A percentile compares a stretch with the other conserved stretches of the same genome.
These are phyloP conservation scores for Sonneratia alba DNA, from an alignment of 345 rosid species.

Conservation along the genomic window DNA sequence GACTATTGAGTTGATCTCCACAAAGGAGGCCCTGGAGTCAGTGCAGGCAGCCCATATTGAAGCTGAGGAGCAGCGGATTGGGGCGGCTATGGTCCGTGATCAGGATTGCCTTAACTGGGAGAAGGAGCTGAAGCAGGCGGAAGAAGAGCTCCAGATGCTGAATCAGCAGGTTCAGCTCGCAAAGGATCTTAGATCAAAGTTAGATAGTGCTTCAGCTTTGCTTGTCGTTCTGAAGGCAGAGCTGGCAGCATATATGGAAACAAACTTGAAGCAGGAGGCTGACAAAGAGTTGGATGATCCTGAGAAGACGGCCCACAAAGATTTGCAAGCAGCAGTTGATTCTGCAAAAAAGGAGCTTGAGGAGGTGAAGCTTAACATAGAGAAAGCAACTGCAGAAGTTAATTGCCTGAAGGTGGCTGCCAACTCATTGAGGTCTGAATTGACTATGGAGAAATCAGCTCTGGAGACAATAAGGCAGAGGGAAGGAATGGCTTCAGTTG, in stretches of 20 bases:
- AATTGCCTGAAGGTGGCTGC: slow-evolving; percentile 59
- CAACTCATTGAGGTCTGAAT: slow-evolving; percentile 47
- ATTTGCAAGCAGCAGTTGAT: slow-evolving; percentile 49
- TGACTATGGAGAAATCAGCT: slow-evolving; percentile 50
- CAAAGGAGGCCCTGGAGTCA: slow-evolving; percentile 72
- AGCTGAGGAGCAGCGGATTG: slow-evolving; percentile 83
- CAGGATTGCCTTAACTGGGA: slow-evolving; percentile 79
- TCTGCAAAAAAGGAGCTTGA: slow-evolving; percentile 77
- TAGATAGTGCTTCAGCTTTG: slow-evolving; percentile 56
- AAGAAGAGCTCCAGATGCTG: slow-evolving; percentile 70
- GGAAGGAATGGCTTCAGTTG: slow-evolving; percentile 79
- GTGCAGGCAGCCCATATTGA: slow-evolving; percentile 90
- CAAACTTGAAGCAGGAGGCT: slow-evolving; percentile 35
- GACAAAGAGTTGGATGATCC: slow-evolving; percentile 23
- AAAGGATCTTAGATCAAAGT: slow-evolving; percentile 61
- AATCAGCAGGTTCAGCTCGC: slow-evolving; percentile 56
- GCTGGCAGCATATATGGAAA: slow-evolving; percentile 64
- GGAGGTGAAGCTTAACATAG: slow-evolving; percentile 71
- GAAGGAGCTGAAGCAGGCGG: slow-evolving; percentile 75
- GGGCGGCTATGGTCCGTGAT: slow-evolving; percentile 74
- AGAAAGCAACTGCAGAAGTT: slow-evolving; percentile 69
- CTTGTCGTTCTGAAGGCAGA: slow-evolving; percentile 72
- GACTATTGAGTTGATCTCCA: slow-evolving; percentile 72
- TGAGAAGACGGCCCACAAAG: slow-evolving; percentile 32
- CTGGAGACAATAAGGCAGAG: slow-evolving; percentile 52